Evolutionary conservation across 1,284 basidiomycete genomes (phyloP).

Genomic region (Malassezia obtusa): DNA sequence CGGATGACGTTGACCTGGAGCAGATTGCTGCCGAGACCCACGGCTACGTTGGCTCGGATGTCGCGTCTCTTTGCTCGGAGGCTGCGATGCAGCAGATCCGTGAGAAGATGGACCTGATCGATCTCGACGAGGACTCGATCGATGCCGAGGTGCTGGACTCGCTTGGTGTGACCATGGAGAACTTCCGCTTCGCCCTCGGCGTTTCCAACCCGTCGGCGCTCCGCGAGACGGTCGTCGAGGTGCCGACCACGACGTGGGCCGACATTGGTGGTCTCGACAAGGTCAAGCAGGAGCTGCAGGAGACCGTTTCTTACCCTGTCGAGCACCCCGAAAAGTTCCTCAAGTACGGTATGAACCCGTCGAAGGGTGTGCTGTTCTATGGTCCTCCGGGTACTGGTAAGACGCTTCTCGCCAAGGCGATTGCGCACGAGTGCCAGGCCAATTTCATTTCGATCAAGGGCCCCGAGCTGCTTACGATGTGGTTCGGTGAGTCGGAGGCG

Average conservation of each 20-base stretch:
- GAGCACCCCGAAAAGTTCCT: conserved; percentile 99
- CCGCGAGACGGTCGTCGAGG: conserved; percentile 90
- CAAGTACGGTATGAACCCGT: conserved; percentile 99
- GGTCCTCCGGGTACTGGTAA: conserved; percentile 96
- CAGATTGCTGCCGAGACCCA: conserved; percentile 96
- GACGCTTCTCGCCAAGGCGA: conserved; percentile 87
- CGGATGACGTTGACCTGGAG: conserved; percentile 94
- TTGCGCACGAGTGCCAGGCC: conserved; percentile 98
- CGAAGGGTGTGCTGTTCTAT: conserved; percentile 96
- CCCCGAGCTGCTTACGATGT: conserved; percentile 90
- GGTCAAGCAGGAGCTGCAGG: conserved; percentile 97
- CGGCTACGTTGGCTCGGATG: conserved; percentile 95
- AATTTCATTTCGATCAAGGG: conserved; percentile 96
- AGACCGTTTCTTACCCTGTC: conserved; percentile 98
- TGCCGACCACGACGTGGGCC: conserved; percentile 92
- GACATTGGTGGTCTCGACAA: conserved; percentile 98
- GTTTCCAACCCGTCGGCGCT: conserved; percentile 92
- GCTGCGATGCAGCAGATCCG: conserved; percentile 98
- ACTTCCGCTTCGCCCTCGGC: conserved; percentile 92
- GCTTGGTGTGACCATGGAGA: conserved; percentile 92
- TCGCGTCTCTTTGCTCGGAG: conserved; percentile 90
- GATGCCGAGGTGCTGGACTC: conserved; percentile 93
- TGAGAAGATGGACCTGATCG: conserved; percentile 94
- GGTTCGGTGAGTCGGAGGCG: conserved; percentile 99
- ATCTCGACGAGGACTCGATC: conserved; percentile 70